Evolutionary conservation across 345 rosid genomes (phyloP).

Genomic region (Eutrema yunnanense): DNA sequence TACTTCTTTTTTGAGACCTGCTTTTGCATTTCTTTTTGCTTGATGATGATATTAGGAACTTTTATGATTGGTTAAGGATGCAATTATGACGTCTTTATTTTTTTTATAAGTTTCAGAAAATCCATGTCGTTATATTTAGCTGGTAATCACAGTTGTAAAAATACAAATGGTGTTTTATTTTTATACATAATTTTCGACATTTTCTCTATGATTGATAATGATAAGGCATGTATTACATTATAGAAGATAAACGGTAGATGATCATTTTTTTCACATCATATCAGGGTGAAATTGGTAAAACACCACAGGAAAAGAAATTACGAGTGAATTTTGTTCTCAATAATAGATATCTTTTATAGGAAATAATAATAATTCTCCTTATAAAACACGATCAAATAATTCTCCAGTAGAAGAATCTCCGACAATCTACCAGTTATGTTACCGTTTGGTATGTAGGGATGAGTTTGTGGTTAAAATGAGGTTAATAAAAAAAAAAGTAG

Average conservation of each 20-base stretch:
- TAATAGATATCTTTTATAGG: background rate
- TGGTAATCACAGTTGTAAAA: too few species aligned
- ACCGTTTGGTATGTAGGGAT: conserved; percentile 6
- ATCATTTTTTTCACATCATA: background rate
- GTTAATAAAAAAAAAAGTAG: background rate
- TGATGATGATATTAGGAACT: background rate
- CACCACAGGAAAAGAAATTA: background rate
- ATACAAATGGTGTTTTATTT: too few species aligned
- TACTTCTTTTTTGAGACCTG: conserved; percentile 14
- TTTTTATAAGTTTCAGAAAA: background rate
- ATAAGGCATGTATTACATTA: too few species aligned
- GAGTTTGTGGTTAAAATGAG: conserved; percentile 6
- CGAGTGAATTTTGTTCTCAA: background rate
- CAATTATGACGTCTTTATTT: background rate
- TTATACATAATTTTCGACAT: too few species aligned
- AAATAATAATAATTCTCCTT: background rate
- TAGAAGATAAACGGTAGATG: too few species aligned
- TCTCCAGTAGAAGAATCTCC: background rate
- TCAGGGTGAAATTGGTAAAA: background rate
- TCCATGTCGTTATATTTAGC: background rate
- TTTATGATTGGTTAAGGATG: background rate
- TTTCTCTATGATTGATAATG: too few species aligned
- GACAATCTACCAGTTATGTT: background rate
- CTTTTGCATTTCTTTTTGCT: background rate
- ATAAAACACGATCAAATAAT: background rate